phyloP scores from a whole-genome alignment of 192 early-diverging fungal species.

The Linnemannia elongata region DNA sequence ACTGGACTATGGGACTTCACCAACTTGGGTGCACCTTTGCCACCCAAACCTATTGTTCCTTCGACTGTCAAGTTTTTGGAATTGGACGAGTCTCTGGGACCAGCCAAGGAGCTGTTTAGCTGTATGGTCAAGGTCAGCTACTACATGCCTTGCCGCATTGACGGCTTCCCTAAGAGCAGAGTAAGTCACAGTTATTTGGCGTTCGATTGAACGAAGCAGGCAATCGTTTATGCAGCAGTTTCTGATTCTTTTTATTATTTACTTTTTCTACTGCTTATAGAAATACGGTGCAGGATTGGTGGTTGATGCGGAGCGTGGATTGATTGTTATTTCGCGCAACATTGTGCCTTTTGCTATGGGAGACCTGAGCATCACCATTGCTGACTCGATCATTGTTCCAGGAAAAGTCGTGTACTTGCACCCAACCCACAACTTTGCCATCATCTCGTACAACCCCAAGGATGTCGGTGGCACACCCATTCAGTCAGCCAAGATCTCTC shows the following conservation, averaged over 20 bases:
- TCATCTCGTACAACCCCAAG: constrained; percentile 86
- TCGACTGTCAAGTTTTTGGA: constrained; percentile 75
- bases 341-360: constrained; percentile 84
- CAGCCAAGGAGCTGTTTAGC: constrained; percentile 74
- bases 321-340: constrained; percentile 85
- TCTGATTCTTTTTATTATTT: not conserved
- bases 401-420: constrained; percentile 86
- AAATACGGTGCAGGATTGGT: constrained; percentile 83
- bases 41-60: constrained; percentile 70
- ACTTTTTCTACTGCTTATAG: constrained; percentile 5
- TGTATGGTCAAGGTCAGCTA: constrained; percentile 78
- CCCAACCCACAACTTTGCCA: constrained; percentile 91
- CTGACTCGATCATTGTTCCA: constrained; percentile 86
- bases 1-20: constrained; percentile 84
- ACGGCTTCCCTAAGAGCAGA: constrained; percentile 79
- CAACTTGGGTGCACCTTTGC: constrained; percentile 71
- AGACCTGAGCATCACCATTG: constrained; percentile 85
- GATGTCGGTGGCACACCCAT: constrained; percentile 84
- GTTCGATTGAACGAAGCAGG: too few relatives aligned
- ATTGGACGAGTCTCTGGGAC: constrained; percentile 74
- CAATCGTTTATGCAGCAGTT: not conserved
- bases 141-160: constrained; percentile 81
- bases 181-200: constrained; percentile 54
- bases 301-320: constrained; percentile 81
- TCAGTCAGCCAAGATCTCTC: constrained; percentile 69